phyloP scores from a whole-genome alignment of 371 early-diverging fungal genomes.

The Neoconidiobolus thromboides region DNA sequence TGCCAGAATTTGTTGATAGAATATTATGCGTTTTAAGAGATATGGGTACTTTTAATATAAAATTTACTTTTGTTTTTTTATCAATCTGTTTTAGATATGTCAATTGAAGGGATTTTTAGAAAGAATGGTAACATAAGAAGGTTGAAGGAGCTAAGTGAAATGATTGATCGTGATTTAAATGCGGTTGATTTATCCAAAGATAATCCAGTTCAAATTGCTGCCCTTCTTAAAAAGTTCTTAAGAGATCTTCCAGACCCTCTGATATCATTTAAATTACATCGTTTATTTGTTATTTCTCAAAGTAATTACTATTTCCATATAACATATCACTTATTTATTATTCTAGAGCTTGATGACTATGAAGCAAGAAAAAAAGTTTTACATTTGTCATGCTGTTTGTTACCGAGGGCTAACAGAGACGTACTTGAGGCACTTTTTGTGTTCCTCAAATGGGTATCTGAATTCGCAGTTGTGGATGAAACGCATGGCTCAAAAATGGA shows the following conservation, averaged over 20 bases:
- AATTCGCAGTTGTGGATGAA: conserved; percentile 30
- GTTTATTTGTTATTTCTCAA: conserved; percentile 54
- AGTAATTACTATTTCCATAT: conserved; percentile 22
- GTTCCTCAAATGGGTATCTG: conserved; percentile 65
- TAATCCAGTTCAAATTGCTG: conserved; percentile 78
- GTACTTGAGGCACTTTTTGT: conserved; percentile 66
- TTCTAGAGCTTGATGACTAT: conserved; percentile 24
- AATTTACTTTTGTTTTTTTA: background rate
- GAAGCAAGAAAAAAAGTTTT: conserved; percentile 29
- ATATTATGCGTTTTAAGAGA: conserved; percentile 51
- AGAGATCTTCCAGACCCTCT: conserved; percentile 92
- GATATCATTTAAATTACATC: conserved; percentile 65
- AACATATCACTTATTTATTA: background rate
- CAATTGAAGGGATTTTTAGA: conserved; percentile 85
- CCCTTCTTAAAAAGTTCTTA: conserved; percentile 80
- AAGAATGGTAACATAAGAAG: conserved; percentile 91
- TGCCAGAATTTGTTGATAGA: conserved; percentile 73
- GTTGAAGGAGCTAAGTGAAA: conserved; percentile 52
- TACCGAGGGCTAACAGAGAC: conserved; percentile 82
- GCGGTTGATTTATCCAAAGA: conserved; percentile 47
- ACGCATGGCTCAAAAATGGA: conserved; percentile 76
- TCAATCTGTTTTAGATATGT: conserved; percentile 37
- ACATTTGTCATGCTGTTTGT: conserved; percentile 57
- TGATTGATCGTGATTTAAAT: conserved; percentile 44
- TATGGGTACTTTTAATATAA: conserved; percentile 38